A percentile compares a stretch with the other conserved stretches of the same genome.
Conservation (phyloP, 2,329 filamentous ascomycete genomes). For the Paramyrothecium roridum region DNA sequence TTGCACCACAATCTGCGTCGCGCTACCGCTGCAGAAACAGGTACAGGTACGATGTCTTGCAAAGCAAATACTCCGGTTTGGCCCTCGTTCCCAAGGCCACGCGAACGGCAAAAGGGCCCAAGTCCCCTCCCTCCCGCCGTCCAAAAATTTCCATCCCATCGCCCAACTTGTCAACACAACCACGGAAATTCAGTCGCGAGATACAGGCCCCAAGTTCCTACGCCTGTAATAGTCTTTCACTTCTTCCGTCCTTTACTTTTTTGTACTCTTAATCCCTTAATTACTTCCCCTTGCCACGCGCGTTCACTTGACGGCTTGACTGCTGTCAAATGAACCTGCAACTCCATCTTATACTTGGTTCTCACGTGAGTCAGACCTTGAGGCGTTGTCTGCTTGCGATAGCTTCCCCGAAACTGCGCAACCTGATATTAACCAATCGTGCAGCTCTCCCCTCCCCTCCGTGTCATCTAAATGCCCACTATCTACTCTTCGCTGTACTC, state of each 20-base stretch:
- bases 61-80: too few relatives aligned
- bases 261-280: slow-evolving; percentile 13
- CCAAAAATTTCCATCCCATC: background rate
- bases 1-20: too few relatives aligned
- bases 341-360: slow-evolving; percentile 55
- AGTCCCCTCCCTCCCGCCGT: background rate
- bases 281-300: slow-evolving; percentile 48
- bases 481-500: slow-evolving; percentile 67
- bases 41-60: background rate
- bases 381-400: slow-evolving; percentile 6
- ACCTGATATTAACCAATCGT: background rate
- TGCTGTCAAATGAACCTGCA: slow-evolving; percentile 99
- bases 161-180: too few relatives aligned
- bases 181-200: too few relatives aligned
- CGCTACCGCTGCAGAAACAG: too few relatives aligned
- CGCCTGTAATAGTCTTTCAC: slow-evolving; percentile 3
- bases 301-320: slow-evolving; percentile 83
- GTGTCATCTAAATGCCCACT: slow-evolving; percentile 85
- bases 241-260: slow-evolving; percentile 8
- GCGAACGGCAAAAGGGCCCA: background rate
- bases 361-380: slow-evolving; percentile 52
- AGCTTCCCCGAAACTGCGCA: too few relatives aligned
- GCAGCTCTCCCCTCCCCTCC: slow-evolving; percentile 55
- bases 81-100: background rate
- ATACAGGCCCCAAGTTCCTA: background rate